These are phyloP conservation scores for Selaginella tamariscina DNA, from an alignment of 75 land plant genomes.

Conservation along the genomic window DNA sequence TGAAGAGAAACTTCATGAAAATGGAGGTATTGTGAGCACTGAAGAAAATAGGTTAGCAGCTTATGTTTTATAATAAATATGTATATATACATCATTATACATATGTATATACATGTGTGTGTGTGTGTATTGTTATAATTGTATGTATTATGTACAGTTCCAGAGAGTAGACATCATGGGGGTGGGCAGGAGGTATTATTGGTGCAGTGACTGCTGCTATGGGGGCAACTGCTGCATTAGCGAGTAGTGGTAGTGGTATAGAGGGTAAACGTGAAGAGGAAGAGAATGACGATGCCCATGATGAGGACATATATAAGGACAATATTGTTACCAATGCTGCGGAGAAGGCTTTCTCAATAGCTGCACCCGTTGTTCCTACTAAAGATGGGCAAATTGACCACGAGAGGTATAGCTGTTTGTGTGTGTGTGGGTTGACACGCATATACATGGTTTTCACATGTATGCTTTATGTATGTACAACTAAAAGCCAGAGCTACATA, in stretches of 20 bases:
- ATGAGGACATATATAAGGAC: constrained; percentile 7
- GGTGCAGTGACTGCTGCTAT: constrained; percentile 88
- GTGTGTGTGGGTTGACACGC: too few species aligned
- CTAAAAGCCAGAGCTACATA: too few species aligned
- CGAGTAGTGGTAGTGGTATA: constrained; percentile 24
- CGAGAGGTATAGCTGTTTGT: constrained; percentile 49
- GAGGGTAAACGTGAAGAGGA: not conserved
- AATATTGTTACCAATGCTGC: constrained; percentile 52
- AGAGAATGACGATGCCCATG: not conserved
- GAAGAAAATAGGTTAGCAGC: not conserved
- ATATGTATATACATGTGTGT: too few species aligned
- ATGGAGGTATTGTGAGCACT: not conserved
- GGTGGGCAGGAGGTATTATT: too few species aligned
- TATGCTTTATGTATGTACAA: too few species aligned
- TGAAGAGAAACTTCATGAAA: constrained; percentile 9
- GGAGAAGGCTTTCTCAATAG: constrained; percentile 94
- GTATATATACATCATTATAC: constrained; percentile 8
- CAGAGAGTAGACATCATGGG: too few species aligned
- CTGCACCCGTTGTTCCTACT: constrained; percentile 85
- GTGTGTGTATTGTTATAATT: too few species aligned
- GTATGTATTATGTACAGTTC: too few species aligned
- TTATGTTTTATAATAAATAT: constrained; percentile 4
- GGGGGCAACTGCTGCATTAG: constrained; percentile 64
- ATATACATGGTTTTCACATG: too few species aligned
- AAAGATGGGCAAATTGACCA: constrained; percentile 91